Base-by-base conservation (phyloP, 2,329 filamentous ascomycete genomes). In the Xylariaceae sp. region DNA sequence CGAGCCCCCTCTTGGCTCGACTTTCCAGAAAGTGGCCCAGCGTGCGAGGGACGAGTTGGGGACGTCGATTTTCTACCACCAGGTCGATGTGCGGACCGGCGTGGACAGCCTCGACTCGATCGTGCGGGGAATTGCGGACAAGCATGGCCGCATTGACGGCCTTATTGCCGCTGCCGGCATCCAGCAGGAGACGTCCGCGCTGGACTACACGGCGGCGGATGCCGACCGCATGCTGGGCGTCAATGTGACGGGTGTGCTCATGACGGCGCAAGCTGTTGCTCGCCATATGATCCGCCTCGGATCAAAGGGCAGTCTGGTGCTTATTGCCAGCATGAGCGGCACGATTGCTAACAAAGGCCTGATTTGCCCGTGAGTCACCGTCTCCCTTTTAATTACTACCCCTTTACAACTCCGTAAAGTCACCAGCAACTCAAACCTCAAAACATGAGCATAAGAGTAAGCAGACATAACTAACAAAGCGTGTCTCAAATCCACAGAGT, bases 181-280 rank as follows among this genome's bases (percentile, higher is more conserved):
- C 63, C 89, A 95, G 72, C 87, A 95, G 71, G 89, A 95, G 72
- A 90, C 84, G 0, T 73, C 88, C 0, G 90, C 92, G 1, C 76
- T 96, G 51, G 89, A 95, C 46, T 95, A 95, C 67, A 80, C 82
- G 21, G 83, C 87, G 19, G 78, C 86, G 66, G 87, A 89, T 67
- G 83, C 84, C 68, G 84, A 91, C 68, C 81, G 84, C 70, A 89
- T 95, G 76, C 79, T 95, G 71, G 81, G 87, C 64, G 86, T 92
- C 66, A 95, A 96, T 72, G 79, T 95, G 63, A 94, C 85, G n/a
- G 92, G 91, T 12, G 84, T 80, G 26, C 89, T 90, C 73, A 83
- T 92, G 80, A 95, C 89, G 29, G 89, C 90, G 22, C 89, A 92
- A 75, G 89, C 89, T 18, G 88, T 89, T n/a, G 92, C 91, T 32